phyloP scores from a whole-genome alignment of 768 basidiomycete species.

The Xerocomellus amylosporus region DNA sequence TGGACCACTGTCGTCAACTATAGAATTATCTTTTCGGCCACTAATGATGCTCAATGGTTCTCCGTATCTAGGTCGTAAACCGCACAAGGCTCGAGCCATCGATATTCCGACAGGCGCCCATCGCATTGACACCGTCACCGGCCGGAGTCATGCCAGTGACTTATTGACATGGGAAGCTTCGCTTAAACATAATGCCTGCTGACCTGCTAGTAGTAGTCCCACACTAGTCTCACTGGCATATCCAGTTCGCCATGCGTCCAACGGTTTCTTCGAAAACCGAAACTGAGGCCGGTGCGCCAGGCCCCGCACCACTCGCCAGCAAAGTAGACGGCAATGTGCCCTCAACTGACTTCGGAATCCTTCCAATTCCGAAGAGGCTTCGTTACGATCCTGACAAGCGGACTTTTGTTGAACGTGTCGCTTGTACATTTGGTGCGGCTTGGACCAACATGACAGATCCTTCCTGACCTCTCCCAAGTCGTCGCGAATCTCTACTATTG shows the following conservation, averaged over 20 bases:
- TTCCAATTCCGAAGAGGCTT: conserved; percentile 59
- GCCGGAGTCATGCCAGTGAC: too few species aligned
- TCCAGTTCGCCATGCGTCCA: too few species aligned
- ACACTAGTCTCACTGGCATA: too few species aligned
- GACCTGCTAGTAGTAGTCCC: too few species aligned
- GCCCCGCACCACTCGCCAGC: neutral
- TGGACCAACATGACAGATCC: neutral
- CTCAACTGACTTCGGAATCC: conserved; percentile 53
- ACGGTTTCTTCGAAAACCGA: conserved; percentile 17
- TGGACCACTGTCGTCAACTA: neutral
- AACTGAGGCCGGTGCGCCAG: neutral
- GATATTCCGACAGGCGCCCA: too few species aligned
- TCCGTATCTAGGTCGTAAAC: too few species aligned
- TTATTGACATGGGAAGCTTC: too few species aligned
- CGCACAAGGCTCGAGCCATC: too few species aligned
- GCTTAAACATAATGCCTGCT: too few species aligned
- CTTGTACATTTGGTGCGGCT: conserved; percentile 49
- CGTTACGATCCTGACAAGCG: conserved; percentile 49
- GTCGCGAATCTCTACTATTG: conserved; percentile 83
- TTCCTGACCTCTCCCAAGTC: conserved; percentile 33
- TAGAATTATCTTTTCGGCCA: neutral
- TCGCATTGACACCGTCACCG: too few species aligned
- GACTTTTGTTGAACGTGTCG: conserved; percentile 48
- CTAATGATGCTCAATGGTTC: too few species aligned
- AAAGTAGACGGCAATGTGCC: neutral